Base-by-base conservation (phyloP, 78 protist genomes). In the Salpingoeca rosetta region DNA sequence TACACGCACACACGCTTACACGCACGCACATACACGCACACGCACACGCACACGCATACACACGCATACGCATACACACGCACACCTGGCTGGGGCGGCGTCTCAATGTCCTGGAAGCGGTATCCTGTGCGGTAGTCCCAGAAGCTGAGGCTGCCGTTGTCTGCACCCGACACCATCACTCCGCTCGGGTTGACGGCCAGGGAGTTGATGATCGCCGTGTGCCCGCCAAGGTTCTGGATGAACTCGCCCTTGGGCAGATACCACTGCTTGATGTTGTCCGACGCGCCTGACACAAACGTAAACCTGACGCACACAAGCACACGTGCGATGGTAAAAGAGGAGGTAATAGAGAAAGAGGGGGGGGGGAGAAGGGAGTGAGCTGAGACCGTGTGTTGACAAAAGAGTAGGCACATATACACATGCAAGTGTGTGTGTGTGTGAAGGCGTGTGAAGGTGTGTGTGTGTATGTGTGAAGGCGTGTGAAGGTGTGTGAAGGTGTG, bases 221-320 rank as follows among this genome's bases (percentile, higher is more conserved):
- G 98, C 1, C 94, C 98, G 1, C 88, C 17, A n/a, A 97, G 40
- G 88, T 96, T 98, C 79, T 88, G 84, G 56, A 98, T 36, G 82
- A 96, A 98, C 43, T 84, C 65, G 80, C 98, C 99, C 35, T 97
- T 91, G 26, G 99, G 99, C 35, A 84, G 90, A 77, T 84, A 84
- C 98, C 98, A 98, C 88, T 97, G 94, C 81, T 97, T 98, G 83
- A 98, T 87, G 83, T 95, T 92, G 89, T 98, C 99, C 7, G 97
- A 87, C 35, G 94, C 81, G 10, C 87, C 99, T 0, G 98, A 74
- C 1, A 91, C 97, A 42, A 97, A 95, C 38, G 98, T 81, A 44
- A 87, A 96, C 45, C 42, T 76, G 37, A 12, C n/a, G 42, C 17
- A n/a, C 44, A 35, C 12, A n/a, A 40, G 28, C 24, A 26, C 17